These are phyloP conservation scores for Clonostachys byssicola DNA, from an alignment of 2,329 filamentous ascomycete species.

Conservation along the genomic window DNA sequence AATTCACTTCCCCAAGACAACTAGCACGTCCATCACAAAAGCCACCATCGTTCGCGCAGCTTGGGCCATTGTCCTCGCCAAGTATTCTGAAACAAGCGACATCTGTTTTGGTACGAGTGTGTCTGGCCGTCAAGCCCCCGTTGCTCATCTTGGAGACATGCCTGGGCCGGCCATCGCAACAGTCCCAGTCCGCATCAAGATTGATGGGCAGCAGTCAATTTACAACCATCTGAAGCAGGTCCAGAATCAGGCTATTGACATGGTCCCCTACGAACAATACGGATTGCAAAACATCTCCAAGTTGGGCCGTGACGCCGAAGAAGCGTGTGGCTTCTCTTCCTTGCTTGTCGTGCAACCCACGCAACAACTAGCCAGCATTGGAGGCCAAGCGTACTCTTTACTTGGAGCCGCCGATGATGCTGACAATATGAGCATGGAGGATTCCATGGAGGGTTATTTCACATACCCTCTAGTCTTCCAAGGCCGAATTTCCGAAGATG, in stretches of 20 bases:
- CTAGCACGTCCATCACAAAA: conserved; percentile 4
- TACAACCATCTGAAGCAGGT: conserved; percentile 3
- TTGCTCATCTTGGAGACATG: conserved; percentile 2
- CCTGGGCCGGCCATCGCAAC: conserved; percentile 3
- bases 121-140: not conserved
- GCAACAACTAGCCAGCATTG: not conserved
- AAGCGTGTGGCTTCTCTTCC: not conserved
- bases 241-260: conserved; percentile 5
- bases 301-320: conserved; percentile 4
- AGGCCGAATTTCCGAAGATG: conserved; percentile 1
- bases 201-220: conserved; percentile 1
- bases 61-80: not conserved
- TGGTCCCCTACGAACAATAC: conserved; percentile 10
- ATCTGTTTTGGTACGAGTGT: not conserved
- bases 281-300: conserved; percentile 7
- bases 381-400: not conserved
- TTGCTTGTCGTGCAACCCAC: conserved; percentile 1
- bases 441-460: conserved; percentile 5
- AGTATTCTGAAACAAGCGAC: not conserved
- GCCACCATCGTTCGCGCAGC: conserved; percentile 9
- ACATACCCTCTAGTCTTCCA: conserved; percentile 6
- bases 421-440: not conserved
- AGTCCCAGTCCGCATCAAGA: conserved; percentile 4
- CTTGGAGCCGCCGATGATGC: not conserved
- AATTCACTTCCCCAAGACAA: not conserved